These are phyloP conservation scores for Parietichytrium sp. DNA, from an alignment of 108 stramenopile genomes.

Conservation along the genomic window DNA sequence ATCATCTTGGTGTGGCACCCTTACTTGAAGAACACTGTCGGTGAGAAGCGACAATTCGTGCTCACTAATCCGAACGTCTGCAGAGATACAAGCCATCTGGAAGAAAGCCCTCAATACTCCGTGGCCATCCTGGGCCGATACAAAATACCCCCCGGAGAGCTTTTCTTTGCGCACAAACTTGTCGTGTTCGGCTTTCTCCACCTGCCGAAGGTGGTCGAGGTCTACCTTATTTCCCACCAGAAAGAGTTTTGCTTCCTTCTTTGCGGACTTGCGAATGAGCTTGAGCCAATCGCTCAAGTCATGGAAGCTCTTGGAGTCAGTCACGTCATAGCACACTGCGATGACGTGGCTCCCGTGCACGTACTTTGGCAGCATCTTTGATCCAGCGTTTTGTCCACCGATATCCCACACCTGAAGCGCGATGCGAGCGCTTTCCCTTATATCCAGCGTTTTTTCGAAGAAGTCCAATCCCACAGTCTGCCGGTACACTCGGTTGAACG, in stretches of 20 bases:
- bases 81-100: too few relatives aligned
- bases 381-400: constrained; percentile 51
- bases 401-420: constrained; percentile 48
- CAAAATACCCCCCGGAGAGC: constrained; percentile 44
- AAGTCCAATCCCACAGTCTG: constrained; percentile 59
- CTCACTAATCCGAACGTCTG: too few relatives aligned
- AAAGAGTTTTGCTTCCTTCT: constrained; percentile 2
- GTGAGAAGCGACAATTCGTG: too few relatives aligned
- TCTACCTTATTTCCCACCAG: constrained; percentile 51
- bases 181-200: constrained; percentile 39
- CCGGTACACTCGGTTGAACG: constrained; percentile 45
- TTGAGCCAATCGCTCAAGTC: constrained; percentile 52
- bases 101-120: constrained; percentile 44
- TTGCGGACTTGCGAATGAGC: neutral
- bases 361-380: constrained; percentile 51
- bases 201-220: constrained; percentile 7
- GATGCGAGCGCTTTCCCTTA: neutral
- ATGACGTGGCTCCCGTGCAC: constrained; percentile 33
- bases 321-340: constrained; percentile 56
- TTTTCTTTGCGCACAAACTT: constrained; percentile 23
- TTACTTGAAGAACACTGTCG: too few relatives aligned
- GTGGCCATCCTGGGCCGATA: constrained; percentile 51
- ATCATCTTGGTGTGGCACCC: too few relatives aligned
- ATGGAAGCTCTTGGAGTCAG: constrained; percentile 43
- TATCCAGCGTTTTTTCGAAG: constrained; percentile 36